Conservation (phyloP, 805 yeast genomes). For the Candida dajiaensis region DNA sequence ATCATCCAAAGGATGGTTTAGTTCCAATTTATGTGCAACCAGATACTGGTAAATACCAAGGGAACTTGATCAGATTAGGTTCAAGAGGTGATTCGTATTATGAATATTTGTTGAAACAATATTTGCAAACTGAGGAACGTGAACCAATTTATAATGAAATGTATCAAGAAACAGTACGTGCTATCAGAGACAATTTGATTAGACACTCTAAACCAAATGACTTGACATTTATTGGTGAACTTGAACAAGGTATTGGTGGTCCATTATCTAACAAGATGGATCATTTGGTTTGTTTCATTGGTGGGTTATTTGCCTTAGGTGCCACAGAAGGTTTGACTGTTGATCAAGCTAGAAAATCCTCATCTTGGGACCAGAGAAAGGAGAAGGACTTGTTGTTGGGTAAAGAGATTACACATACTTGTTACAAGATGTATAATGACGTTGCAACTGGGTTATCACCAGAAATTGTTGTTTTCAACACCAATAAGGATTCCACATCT, state of each 20-base stretch:
- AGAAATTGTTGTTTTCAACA: constrained; percentile 81
- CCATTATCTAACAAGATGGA: constrained; percentile 74
- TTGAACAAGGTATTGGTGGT: constrained; percentile 60
- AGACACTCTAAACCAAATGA: constrained; percentile 55
- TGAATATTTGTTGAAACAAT: constrained; percentile 83
- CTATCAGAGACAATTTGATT: constrained; percentile 65
- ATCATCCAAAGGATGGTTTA: constrained; percentile 64
- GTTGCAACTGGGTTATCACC: constrained; percentile 78
- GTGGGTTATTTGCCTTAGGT: constrained; percentile 84
- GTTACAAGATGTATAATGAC: constrained; percentile 78
- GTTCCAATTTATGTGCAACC: constrained; percentile 80
- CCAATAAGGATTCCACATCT: constrained; percentile 32
- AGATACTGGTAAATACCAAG: constrained; percentile 63
- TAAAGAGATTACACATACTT: constrained; percentile 69
- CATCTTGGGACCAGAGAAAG: constrained; percentile 51
- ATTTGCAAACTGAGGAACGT: constrained; percentile 63
- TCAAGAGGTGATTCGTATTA: constrained; percentile 92
- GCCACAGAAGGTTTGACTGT: constrained; percentile 72
- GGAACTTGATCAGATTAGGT: constrained; percentile 68
- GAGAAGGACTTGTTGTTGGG: constrained; percentile 66
- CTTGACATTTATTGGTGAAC: constrained; percentile 71
- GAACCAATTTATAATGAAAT: constrained; percentile 60
- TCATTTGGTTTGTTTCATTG: constrained; percentile 86
- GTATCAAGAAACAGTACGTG: constrained; percentile 73
- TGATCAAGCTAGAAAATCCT: constrained; percentile 45